Conservation (phyloP, 2,329 filamentous ascomycete genomes). For the Ilyonectria mors-panacis region DNA sequence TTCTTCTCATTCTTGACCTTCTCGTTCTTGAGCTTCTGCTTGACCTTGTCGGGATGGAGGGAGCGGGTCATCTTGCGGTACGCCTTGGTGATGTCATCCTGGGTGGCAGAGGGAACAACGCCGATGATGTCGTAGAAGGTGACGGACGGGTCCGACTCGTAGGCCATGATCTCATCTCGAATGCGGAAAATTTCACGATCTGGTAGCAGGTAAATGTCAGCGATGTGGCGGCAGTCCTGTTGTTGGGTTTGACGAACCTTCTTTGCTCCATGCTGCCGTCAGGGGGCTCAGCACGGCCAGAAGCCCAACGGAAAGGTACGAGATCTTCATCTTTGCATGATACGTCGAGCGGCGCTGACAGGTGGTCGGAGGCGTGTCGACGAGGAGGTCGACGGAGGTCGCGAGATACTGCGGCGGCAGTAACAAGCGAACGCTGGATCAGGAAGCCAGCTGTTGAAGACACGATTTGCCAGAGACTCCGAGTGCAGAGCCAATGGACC, state of each 20-base stretch:
- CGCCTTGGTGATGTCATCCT: conserved; percentile 93
- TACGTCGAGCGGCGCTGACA: conserved; percentile 13
- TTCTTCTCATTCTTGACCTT: conserved; percentile 68
- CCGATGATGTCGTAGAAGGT: conserved; percentile 97
- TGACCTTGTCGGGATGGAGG: conserved; percentile 96
- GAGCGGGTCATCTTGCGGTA: conserved; percentile 89
- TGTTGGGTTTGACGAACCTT: conserved; percentile 70
- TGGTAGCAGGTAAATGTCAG: conserved; percentile 53
- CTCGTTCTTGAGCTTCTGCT: conserved; percentile 83
- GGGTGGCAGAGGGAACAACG: conserved; percentile 78
- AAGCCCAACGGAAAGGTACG: conserved; percentile 77
- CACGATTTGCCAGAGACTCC: not conserved
- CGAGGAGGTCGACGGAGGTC: too few species aligned
- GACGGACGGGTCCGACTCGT: conserved; percentile 81
- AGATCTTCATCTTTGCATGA: conserved; percentile 78
- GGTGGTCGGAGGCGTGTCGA: not conserved
- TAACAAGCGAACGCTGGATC: not conserved
- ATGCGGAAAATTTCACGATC: conserved; percentile 99
- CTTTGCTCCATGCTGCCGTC: conserved; percentile 86
- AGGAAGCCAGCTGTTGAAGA: too few species aligned
- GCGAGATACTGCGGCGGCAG: not conserved
- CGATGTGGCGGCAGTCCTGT: conserved; percentile 1
- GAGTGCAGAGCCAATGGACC: conserved; percentile 20
- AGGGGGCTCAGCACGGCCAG: conserved; percentile 77
- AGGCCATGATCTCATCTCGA: conserved; percentile 85